Percentiles rank a stretch among this genome's conserved stretches.
Evolutionary conservation across 352 stramenopile genomes (phyloP).

Genomic region (Phytophthora pseudosyringae): DNA sequence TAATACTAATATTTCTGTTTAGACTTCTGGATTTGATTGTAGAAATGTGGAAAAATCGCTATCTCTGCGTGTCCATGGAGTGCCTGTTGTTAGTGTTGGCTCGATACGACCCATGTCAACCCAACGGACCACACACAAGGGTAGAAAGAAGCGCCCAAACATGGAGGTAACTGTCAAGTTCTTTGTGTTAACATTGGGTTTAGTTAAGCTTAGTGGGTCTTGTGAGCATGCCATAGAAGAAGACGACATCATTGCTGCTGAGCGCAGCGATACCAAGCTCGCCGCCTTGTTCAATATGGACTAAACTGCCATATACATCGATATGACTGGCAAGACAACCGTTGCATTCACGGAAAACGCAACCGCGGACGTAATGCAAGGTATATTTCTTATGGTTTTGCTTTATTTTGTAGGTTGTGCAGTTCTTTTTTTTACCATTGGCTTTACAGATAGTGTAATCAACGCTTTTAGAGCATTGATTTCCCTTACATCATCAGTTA

Average conservation of each 20-base stretch:
- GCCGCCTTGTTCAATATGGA: conserved; percentile 20
- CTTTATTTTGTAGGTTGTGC: too few relatives aligned
- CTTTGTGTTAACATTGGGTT: background rate
- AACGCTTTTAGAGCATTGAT: conserved; percentile 14
- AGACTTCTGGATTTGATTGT: conserved; percentile 11
- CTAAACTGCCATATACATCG: conserved; percentile 16
- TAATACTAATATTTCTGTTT: background rate
- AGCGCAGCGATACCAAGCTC: background rate
- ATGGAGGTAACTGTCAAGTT: conserved; percentile 14
- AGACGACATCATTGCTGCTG: background rate
- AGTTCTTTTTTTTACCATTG: background rate
- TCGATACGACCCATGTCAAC: conserved; percentile 4
- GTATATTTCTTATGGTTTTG: conserved; percentile 1
- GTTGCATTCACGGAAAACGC: conserved; percentile 13
- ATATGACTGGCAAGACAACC: conserved; percentile 18
- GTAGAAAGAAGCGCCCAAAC: conserved; percentile 8
- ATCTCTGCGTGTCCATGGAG: conserved; percentile 12
- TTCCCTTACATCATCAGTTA: conserved; percentile 13
- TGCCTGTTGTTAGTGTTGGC: conserved; percentile 10
- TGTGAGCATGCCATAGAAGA: conserved; percentile 19
- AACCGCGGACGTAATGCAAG: conserved; percentile 12
- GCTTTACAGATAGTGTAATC: conserved; percentile 9
- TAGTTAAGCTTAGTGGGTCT: background rate
- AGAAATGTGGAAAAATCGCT: conserved; percentile 14
- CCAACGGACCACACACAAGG: conserved; percentile 12